Evolutionary conservation across 306 rosid species (phyloP).

Genomic region (Dryas alaskensis): DNA sequence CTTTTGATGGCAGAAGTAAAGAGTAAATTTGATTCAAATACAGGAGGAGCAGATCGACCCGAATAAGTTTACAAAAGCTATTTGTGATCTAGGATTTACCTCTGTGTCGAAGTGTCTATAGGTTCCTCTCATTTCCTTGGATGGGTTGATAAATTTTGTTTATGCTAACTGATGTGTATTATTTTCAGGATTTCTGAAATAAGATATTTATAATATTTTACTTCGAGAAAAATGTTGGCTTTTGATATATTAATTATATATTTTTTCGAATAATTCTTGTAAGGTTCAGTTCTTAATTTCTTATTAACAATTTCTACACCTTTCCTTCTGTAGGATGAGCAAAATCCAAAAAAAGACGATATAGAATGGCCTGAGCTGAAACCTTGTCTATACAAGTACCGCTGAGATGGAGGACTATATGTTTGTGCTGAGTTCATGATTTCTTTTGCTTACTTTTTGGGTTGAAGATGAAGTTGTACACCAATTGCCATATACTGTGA

Average conservation of each 20-base stretch:
- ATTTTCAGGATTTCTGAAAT: constrained; percentile 78
- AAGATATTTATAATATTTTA: constrained; percentile 79
- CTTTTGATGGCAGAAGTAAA: constrained; percentile 94
- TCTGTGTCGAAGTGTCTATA: constrained; percentile 42
- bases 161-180: constrained; percentile 35
- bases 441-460: not conserved
- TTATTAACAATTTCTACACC: constrained; percentile 5
- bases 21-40: constrained; percentile 85
- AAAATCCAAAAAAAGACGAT: constrained; percentile 43
- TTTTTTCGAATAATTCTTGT: not conserved
- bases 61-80: constrained; percentile 55
- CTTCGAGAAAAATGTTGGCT: constrained; percentile 76
- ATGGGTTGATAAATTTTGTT: not conserved
- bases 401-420: constrained; percentile 34
- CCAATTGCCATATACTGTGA: not conserved
- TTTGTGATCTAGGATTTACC: constrained; percentile 70
- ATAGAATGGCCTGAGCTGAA: constrained; percentile 84
- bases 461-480: not conserved
- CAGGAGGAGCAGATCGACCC: constrained; percentile 80
- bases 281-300: not conserved
- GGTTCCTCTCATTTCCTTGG: constrained; percentile 15
- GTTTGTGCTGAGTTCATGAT: not conserved
- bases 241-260: not conserved
- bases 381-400: constrained; percentile 91
- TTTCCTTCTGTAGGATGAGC: constrained; percentile 48